These are phyloP conservation scores for Suhomyces pyralidae DNA, from an alignment of 805 yeast genomes.

Conservation along the genomic window DNA sequence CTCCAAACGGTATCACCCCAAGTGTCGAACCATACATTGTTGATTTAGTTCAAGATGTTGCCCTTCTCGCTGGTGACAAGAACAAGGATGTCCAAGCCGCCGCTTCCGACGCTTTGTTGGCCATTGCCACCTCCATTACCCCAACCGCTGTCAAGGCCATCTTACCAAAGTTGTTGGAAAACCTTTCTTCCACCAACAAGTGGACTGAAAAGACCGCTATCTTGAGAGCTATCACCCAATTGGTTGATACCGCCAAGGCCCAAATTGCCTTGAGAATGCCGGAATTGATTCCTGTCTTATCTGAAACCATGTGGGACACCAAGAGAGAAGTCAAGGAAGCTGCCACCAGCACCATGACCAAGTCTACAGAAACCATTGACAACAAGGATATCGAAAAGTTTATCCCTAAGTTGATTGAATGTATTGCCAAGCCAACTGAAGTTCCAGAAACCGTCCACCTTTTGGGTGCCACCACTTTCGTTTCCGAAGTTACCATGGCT, in stretches of 20 bases:
- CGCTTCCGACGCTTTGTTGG: slow-evolving; percentile 73
- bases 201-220: slow-evolving; percentile 98
- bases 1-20: slow-evolving; percentile 74
- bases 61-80: slow-evolving; percentile 88
- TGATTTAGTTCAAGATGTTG: slow-evolving; percentile 65
- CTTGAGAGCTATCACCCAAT: slow-evolving; percentile 75
- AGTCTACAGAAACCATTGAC: slow-evolving; percentile 95
- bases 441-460: slow-evolving; percentile 99
- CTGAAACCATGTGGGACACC: slow-evolving; percentile 99
- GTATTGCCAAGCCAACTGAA: slow-evolving; percentile 94
- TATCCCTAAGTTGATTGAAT: slow-evolving; percentile 94
- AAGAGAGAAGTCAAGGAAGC: slow-evolving; percentile 96
- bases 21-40: slow-evolving; percentile 96
- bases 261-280: slow-evolving; percentile 99
- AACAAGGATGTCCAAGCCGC: slow-evolving; percentile 66
- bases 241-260: slow-evolving; percentile 91
- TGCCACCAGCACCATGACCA: slow-evolving; percentile 93
- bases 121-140: slow-evolving; percentile 78
- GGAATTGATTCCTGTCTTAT: slow-evolving; percentile 95
- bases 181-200: slow-evolving; percentile 74
- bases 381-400: slow-evolving; percentile 99
- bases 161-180: slow-evolving; percentile 72
- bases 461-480: slow-evolving; percentile 99
- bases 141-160: slow-evolving; percentile 91
- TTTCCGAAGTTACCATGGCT: slow-evolving; percentile 99